Evolutionary conservation across 805 yeast genomes (phyloP).

Genomic region (Aciculoconidium aculeatum): DNA sequence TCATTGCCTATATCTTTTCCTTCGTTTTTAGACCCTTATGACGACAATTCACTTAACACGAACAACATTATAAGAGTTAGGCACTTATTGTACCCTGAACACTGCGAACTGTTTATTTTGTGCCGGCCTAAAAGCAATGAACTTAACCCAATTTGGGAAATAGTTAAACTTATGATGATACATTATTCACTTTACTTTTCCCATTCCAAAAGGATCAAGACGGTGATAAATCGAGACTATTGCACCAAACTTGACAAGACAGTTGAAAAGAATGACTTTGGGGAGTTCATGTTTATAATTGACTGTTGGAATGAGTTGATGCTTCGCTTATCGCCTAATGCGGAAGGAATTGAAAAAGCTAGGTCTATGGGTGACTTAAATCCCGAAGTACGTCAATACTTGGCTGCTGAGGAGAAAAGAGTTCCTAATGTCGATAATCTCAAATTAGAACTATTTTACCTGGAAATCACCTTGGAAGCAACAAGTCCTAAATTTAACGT

Average conservation of each 20-base stretch:
- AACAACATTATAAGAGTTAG: constrained; percentile 21
- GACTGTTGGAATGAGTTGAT: constrained; percentile 39
- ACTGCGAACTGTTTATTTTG: constrained; percentile 45
- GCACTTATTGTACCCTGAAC: constrained; percentile 35
- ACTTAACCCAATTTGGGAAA: constrained; percentile 58
- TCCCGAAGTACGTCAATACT: constrained; percentile 15
- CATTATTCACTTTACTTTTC: constrained; percentile 37
- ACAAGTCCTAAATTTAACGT: constrained; percentile 7
- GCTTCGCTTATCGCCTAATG: constrained; percentile 32
- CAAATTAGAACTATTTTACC: constrained; percentile 14
- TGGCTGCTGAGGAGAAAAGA: constrained; percentile 10
- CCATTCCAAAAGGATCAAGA: constrained; percentile 25
- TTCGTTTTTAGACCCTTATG: constrained; percentile 15
- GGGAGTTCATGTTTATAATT: constrained; percentile 28
- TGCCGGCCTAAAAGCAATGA: constrained; percentile 50
- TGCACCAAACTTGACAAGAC: constrained; percentile 26
- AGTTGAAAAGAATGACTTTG: constrained; percentile 28
- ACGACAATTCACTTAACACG: constrained; percentile 8
- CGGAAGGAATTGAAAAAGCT: constrained; percentile 5
- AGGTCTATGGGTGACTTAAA: constrained; percentile 17
- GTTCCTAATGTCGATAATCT: constrained; percentile 14
- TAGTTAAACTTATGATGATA: constrained; percentile 34
- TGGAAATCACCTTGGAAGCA: constrained; percentile 10
- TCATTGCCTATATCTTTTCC: constrained; percentile 34
- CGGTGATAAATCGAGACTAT: constrained; percentile 28